Conservation (phyloP, 805 yeast species). For the Wickerhamiella allomyrinae region DNA sequence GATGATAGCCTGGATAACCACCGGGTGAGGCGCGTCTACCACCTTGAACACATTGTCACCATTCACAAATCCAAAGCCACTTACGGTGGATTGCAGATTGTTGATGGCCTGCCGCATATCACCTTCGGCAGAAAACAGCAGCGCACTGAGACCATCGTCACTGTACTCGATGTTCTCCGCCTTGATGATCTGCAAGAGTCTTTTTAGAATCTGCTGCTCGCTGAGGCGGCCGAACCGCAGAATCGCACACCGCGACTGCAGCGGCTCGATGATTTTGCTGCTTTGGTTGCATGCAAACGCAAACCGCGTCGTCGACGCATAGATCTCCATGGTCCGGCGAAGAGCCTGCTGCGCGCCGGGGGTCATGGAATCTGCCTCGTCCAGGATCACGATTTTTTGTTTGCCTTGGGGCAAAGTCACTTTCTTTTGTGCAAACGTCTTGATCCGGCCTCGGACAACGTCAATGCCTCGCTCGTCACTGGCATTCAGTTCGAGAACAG, state of each 20-base stretch:
- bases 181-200: slow-evolving; percentile 57
- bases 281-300: slow-evolving; percentile 98
- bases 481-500: slow-evolving; percentile 86
- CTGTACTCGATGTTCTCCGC: slow-evolving; percentile 62
- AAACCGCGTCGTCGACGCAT: slow-evolving; percentile 89
- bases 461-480: slow-evolving; percentile 97
- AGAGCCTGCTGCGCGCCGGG: slow-evolving; percentile 94
- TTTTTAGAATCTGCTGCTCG: slow-evolving; percentile 71
- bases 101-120: slow-evolving; percentile 98
- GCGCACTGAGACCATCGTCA: slow-evolving; percentile 83
- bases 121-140: slow-evolving; percentile 91
- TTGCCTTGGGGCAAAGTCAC: slow-evolving; percentile 76
- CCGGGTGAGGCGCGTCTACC: slow-evolving; percentile 93
- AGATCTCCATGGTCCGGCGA: slow-evolving; percentile 88
- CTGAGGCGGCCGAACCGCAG: slow-evolving; percentile 66
- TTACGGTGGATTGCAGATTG: slow-evolving; percentile 82
- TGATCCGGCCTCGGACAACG: slow-evolving; percentile 84
- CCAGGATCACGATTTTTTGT: slow-evolving; percentile 84
- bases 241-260: slow-evolving; percentile 93
- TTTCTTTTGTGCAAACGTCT: slow-evolving; percentile 90
- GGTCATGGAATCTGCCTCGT: slow-evolving; percentile 95
- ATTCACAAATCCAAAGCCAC: slow-evolving; percentile 86
- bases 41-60: slow-evolving; percentile 87
- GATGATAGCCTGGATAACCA: slow-evolving; percentile 60
- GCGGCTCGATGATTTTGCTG: slow-evolving; percentile 87